Percentiles rank a stretch among this genome's conserved stretches.
phyloP scores from a whole-genome alignment of 2,329 filamentous ascomycete genomes.

The Periconia sp. region DNA sequence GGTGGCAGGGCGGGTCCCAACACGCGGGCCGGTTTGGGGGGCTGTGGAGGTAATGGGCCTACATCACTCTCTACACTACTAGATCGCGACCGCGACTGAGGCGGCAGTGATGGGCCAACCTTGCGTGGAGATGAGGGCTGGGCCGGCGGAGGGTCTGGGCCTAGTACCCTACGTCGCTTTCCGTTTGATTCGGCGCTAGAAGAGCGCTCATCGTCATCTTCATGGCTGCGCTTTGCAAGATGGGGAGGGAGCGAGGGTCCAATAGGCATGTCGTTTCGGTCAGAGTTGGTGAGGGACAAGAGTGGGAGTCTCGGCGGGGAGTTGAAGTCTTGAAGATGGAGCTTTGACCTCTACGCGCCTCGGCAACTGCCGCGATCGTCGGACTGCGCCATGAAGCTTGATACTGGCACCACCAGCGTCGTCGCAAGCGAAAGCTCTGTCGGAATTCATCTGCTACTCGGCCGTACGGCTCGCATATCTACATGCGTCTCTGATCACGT shows the following conservation, averaged over 20 bases:
- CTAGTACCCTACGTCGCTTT: conserved; percentile 60
- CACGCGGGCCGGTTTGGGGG: conserved; percentile 50
- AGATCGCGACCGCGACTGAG: conserved; percentile 40
- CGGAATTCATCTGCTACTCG: background rate
- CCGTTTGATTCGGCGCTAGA: conserved; percentile 49
- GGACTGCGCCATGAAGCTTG: conserved; percentile 23
- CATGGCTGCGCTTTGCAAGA: conserved; percentile 60
- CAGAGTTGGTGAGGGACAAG: conserved; percentile 1
- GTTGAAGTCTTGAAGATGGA: conserved; percentile 9
- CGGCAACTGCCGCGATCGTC: conserved; percentile 21
- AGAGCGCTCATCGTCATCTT: conserved; percentile 51
- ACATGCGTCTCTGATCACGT: background rate
- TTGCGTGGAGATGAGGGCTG: conserved; percentile 42
- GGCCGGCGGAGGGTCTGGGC: conserved; percentile 61
- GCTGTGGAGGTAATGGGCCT: conserved; percentile 49
- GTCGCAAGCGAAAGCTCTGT: background rate
- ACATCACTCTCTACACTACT: conserved; percentile 34
- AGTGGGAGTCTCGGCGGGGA: conserved; percentile 5
- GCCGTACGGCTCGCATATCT: background rate
- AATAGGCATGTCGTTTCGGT: conserved; percentile 63
- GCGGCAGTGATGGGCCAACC: conserved; percentile 60
- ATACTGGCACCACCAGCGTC: conserved; percentile 11
- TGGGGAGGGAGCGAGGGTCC: conserved; percentile 74
- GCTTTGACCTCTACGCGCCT: conserved; percentile 24
- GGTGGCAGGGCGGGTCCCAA: conserved; percentile 63